Evolutionary conservation across 352 stramenopile species (phyloP).

Genomic region (Globisporangium emineosum): DNA sequence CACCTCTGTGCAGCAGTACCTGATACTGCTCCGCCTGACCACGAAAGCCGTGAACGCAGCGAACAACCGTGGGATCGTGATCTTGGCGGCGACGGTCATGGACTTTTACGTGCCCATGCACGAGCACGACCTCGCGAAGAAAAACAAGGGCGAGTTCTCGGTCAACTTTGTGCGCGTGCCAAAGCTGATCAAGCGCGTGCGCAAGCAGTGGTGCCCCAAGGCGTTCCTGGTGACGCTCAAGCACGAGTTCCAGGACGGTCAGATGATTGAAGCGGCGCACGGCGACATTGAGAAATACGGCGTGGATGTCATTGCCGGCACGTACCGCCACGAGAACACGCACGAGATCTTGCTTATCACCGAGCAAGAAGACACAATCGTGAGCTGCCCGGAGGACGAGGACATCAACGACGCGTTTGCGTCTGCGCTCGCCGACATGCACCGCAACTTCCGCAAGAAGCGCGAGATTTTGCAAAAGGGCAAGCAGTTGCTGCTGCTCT

Average conservation of each 20-base stretch:
- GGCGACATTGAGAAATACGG: slow-evolving; percentile 77
- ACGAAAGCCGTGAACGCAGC: slow-evolving; percentile 51
- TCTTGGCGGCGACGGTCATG: slow-evolving; percentile 77
- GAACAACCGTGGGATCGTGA: slow-evolving; percentile 62
- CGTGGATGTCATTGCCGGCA: slow-evolving; percentile 74
- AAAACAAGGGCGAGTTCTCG: slow-evolving; percentile 57
- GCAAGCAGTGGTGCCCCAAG: slow-evolving; percentile 77
- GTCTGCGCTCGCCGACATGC: slow-evolving; percentile 65
- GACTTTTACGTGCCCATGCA: slow-evolving; percentile 71
- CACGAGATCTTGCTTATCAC: slow-evolving; percentile 77
- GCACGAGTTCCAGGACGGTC: slow-evolving; percentile 59
- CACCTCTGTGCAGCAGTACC: slow-evolving; percentile 79
- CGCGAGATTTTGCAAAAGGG: slow-evolving; percentile 74
- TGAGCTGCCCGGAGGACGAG: slow-evolving; percentile 68
- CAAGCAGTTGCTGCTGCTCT: slow-evolving; percentile 76
- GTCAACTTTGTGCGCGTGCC: slow-evolving; percentile 79
- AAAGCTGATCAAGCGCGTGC: slow-evolving; percentile 79
- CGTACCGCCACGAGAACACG: slow-evolving; percentile 37
- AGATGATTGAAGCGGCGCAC: slow-evolving; percentile 69
- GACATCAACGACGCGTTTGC: slow-evolving; percentile 83
- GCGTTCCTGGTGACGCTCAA: slow-evolving; percentile 82
- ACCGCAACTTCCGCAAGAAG: slow-evolving; percentile 70
- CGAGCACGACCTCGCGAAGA: slow-evolving; percentile 27
- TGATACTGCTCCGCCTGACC: slow-evolving; percentile 64
- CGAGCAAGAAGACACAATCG: slow-evolving; percentile 77